Conservation (phyloP, 495 filamentous ascomycete genomes). For the Talaromyces liani region DNA sequence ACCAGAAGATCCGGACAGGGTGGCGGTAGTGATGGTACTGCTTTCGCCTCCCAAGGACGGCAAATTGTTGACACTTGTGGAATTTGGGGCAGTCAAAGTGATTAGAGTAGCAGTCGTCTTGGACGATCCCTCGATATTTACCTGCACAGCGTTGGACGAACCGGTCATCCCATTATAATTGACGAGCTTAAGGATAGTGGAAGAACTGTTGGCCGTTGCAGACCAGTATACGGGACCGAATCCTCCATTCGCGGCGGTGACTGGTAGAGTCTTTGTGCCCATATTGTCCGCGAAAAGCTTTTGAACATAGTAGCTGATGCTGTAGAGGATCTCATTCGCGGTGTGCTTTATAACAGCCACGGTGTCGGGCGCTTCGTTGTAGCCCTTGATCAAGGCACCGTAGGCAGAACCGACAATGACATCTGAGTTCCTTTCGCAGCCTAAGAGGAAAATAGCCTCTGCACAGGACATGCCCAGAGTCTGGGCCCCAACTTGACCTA, state of each 20-base stretch:
- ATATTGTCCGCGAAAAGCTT: slow-evolving; percentile 43
- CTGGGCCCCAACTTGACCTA: slow-evolving; percentile 11
- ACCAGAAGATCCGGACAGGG: too few relatives aligned
- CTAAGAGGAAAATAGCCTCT: slow-evolving; percentile 62
- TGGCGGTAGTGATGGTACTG: too few relatives aligned
- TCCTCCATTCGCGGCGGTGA: slow-evolving; percentile 24
- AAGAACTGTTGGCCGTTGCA: slow-evolving; percentile 31
- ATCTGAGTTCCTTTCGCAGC: slow-evolving; percentile 59
- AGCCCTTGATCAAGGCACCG: slow-evolving; percentile 38
- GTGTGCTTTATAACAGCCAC: slow-evolving; percentile 36
- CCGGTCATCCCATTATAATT: slow-evolving; percentile 14
- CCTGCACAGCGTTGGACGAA: background rate
- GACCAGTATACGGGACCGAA: slow-evolving; percentile 56
- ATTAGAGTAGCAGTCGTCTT: too few relatives aligned
- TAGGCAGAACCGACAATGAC: slow-evolving; percentile 47
- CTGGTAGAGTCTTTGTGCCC: slow-evolving; percentile 48
- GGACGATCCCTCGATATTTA: too few relatives aligned
- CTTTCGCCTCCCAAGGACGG: too few relatives aligned
- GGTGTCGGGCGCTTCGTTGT: slow-evolving; percentile 23
- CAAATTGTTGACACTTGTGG: too few relatives aligned
- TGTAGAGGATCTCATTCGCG: slow-evolving; percentile 32
- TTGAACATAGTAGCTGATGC: slow-evolving; percentile 32
- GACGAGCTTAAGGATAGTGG: slow-evolving; percentile 28
- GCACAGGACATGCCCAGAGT: too few relatives aligned
- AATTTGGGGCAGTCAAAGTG: too few relatives aligned